Evolutionary conservation across 2,329 filamentous ascomycete genomes (phyloP).

Genomic region (Epichloe festucae): DNA sequence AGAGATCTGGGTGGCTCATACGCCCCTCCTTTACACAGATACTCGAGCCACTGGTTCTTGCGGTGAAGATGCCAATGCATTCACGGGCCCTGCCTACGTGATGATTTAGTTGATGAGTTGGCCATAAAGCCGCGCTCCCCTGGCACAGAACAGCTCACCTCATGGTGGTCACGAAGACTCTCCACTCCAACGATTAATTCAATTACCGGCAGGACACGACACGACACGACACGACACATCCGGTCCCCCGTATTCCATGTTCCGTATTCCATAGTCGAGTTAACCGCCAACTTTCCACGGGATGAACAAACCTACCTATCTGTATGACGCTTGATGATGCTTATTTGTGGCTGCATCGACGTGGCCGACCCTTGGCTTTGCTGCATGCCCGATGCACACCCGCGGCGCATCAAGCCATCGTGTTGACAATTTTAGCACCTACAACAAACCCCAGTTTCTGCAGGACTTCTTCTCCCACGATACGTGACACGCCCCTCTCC

Average conservation of each 20-base stretch:
- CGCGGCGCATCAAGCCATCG: not conserved
- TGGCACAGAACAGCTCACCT: not conserved
- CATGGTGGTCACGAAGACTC: not conserved
- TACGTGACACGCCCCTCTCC: not conserved
- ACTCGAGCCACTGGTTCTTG: not conserved
- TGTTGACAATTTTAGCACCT: not conserved
- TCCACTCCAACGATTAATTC: not conserved
- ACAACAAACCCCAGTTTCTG: not conserved
- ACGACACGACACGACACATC: too few relatives aligned
- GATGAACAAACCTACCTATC: not conserved
- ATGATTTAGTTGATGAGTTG: not conserved
- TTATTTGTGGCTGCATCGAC: not conserved
- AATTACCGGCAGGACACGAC: not conserved
- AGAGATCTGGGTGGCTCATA: not conserved
- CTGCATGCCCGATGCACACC: not conserved
- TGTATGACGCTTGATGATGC: not conserved
- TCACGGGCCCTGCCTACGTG: conserved; percentile 1
- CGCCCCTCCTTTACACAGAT: not conserved
- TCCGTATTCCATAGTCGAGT: not conserved
- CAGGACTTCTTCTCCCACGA: not conserved
- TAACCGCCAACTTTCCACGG: not conserved
- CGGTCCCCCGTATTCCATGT: not conserved
- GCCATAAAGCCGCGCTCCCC: not conserved
- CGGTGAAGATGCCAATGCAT: conserved; percentile 1
- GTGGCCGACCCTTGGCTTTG: not conserved